A percentile compares a stretch with the other conserved stretches of the same genome.
These are phyloP conservation scores for Auxenochlorella pyrenoidosa DNA, from an alignment of 139 green algal species.

Conservation along the genomic window DNA sequence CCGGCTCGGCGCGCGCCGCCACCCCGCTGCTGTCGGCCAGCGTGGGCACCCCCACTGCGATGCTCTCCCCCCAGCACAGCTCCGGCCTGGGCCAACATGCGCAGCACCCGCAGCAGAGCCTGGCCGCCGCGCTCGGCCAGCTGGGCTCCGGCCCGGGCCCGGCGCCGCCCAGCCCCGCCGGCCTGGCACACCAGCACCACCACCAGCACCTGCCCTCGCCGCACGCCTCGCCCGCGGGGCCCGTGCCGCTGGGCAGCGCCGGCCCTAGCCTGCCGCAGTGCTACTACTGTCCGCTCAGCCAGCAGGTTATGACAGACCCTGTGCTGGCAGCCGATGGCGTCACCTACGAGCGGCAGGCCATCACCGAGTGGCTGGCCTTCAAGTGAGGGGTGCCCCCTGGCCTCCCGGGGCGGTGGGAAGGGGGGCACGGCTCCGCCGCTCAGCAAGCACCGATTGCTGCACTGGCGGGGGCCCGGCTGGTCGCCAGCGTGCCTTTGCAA, in stretches of 20 bases:
- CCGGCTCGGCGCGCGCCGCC: background rate
- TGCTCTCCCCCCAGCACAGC: background rate
- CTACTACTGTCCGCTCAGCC: slow-evolving; percentile 52
- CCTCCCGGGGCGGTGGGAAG: too few species aligned
- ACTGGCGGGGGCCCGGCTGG: too few species aligned
- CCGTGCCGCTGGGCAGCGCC: background rate
- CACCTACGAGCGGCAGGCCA: slow-evolving; percentile 59
- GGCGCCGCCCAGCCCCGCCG: slow-evolving; percentile 4
- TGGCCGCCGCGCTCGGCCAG: slow-evolving; percentile 15
- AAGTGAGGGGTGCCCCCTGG: too few species aligned
- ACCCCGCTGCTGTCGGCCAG: background rate
- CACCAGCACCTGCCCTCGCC: background rate
- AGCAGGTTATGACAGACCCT: slow-evolving; percentile 55
- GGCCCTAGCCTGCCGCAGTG: slow-evolving; percentile 1
- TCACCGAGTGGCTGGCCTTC: slow-evolving; percentile 50
- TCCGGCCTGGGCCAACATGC: background rate
- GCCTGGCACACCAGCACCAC: background rate
- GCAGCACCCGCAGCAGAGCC: background rate
- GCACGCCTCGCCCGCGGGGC: too few species aligned
- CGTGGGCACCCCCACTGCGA: background rate
- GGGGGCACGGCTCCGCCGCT: too few species aligned
- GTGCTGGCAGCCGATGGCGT: slow-evolving; percentile 60
- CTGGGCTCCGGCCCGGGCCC: background rate
- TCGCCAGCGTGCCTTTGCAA: too few species aligned
- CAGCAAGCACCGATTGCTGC: too few species aligned